Base-by-base conservation (phyloP, 2,329 filamentous ascomycete genomes). In the Epichloe glyceriae region DNA sequence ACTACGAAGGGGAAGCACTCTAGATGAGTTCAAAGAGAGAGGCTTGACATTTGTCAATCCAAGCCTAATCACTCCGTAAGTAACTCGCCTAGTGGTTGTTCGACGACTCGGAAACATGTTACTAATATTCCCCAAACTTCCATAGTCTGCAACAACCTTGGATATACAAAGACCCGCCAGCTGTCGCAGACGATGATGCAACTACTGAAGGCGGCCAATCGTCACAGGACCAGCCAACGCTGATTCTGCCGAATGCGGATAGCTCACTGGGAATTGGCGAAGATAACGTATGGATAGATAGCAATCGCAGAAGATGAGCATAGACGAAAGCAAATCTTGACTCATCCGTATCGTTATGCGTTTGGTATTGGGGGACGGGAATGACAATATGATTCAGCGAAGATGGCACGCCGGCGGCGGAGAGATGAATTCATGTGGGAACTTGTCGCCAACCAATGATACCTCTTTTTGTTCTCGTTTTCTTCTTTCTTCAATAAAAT, bases 21-120 rank as follows among this genome's bases (percentile, higher is more conserved):
- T 89, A 30, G 86, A 91, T 56, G 85, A 90, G 64, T 75, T 79
- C 52, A 75, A 78, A 53, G 86, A 91, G 61, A 79, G 78, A 60
- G 86, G 83, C 0, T 62, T 82, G 64, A 72, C 71, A 46, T 94
- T 89, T 65, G 72, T 89, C 46, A 93, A 91, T 58, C 88, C 88
- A 2, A 91, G 80, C 62, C 69, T 94, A 11, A 71, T 83, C 4
- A 69, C 73, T 34, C 82, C 83, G 73, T 85, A 73, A 72, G 80
- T 76, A 2, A 22, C 48, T 14, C 10, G 7, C 4, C n/a, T n/a
- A 3, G 15, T 45, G 15, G 11, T 14, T 35, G 19, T 19, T 30
- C 3, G 17, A 35, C 5, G 26, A 46, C 14, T 22, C 8, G 19
- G 38, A 3, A 46, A 34, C 10, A 17, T n/a, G 17, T 37, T 10